A percentile compares a stretch with the other conserved stretches of the same genome.
Conservation (phyloP, 2,329 filamentous ascomycete genomes). For the Neoascochyta sp. region DNA sequence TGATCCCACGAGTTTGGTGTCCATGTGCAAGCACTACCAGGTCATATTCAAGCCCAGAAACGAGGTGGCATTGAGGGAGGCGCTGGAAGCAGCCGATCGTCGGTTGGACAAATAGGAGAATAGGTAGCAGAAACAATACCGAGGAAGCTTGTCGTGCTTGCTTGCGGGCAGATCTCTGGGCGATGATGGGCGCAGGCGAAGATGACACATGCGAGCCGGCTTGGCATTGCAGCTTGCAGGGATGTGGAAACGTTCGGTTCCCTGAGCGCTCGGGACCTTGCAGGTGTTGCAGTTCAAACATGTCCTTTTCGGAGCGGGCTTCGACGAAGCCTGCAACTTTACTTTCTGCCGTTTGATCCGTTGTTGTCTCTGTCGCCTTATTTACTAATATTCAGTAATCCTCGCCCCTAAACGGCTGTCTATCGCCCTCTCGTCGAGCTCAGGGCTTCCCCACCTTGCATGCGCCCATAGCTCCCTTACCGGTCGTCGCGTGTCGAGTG, state of each 20-base stretch:
- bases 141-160: not conserved
- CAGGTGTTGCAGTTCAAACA: conserved; percentile 8
- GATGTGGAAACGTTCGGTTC: too few species aligned
- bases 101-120: too few species aligned
- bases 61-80: conserved; percentile 43
- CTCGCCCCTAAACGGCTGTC: too few species aligned
- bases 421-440: too few species aligned
- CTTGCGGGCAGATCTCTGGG: not conserved
- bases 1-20: conserved; percentile 61
- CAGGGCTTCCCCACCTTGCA: conserved; percentile 5
- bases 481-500: conserved; percentile 11
- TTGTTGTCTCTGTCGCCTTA: too few species aligned
- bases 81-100: conserved; percentile 36
- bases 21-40: conserved; percentile 57
- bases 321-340: too few species aligned
- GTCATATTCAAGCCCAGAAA: conserved; percentile 57
- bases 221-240: conserved; percentile 10
- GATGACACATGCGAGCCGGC: conserved; percentile 3
- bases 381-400: too few species aligned
- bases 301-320: conserved; percentile 7
- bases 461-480: conserved; percentile 17
- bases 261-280: conserved; percentile 1
- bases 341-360: too few species aligned
- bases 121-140: too few species aligned
- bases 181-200: not conserved